A percentile compares a stretch with the other conserved stretches of the same genome.
Conservation (phyloP, 2,329 filamentous ascomycete species). For the Epicoccum nigrum region DNA sequence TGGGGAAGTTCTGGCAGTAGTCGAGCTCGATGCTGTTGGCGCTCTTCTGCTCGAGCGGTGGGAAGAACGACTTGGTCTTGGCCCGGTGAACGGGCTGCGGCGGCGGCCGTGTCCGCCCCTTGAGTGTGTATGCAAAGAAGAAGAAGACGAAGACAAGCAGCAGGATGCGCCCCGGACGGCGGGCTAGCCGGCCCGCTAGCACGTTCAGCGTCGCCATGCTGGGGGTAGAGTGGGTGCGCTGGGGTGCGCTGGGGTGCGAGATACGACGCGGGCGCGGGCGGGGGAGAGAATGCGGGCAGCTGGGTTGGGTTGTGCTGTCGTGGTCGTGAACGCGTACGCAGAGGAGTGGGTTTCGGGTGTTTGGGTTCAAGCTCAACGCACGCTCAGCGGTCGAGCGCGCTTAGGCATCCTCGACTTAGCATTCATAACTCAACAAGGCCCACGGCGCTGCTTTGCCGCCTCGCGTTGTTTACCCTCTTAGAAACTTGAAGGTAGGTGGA, state of each 20-base stretch:
- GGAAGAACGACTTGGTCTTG: constrained; percentile 47
- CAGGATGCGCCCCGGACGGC: constrained; percentile 41
- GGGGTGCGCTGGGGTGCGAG: constrained; percentile 3
- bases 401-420: too few relatives aligned
- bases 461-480: too few relatives aligned
- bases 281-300: background rate
- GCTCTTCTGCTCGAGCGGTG: constrained; percentile 39
- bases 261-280: background rate
- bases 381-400: too few relatives aligned
- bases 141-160: constrained; percentile 40
- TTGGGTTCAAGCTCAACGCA: too few relatives aligned
- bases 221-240: too few relatives aligned
- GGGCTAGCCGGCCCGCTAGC: constrained; percentile 33
- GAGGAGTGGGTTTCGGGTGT: too few relatives aligned
- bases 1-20: constrained; percentile 51
- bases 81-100: constrained; percentile 32
- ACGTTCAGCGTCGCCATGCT: constrained; percentile 32
- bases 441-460: too few relatives aligned
- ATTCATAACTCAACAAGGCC: too few relatives aligned
- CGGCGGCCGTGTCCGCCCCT: constrained; percentile 25
- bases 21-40: constrained; percentile 42
- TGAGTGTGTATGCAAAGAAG: constrained; percentile 40
- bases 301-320: too few relatives aligned
- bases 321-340: too few relatives aligned
- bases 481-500: too few relatives aligned